Evolutionary conservation across 2,329 filamentous ascomycete species (phyloP).

Genomic region (Penicillium brevicompactum): DNA sequence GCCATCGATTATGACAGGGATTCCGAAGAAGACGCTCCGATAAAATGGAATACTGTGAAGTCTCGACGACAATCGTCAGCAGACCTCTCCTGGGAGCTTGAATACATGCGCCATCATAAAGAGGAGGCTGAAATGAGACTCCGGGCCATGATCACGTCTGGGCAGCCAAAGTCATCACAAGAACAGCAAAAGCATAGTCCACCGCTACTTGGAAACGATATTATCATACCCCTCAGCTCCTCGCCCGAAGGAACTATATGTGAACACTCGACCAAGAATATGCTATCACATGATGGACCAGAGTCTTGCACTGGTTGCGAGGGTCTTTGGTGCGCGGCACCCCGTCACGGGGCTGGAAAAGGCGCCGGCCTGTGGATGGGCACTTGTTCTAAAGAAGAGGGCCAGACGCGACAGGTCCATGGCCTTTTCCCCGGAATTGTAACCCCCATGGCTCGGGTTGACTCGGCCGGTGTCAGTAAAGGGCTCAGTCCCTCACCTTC

Average conservation of each 20-base stretch:
- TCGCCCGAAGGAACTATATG: conserved; percentile 85
- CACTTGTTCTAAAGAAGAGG: conserved; percentile 35
- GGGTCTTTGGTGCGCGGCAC: conserved; percentile 76
- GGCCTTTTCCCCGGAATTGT: conserved; percentile 25
- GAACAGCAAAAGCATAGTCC: conserved; percentile 66
- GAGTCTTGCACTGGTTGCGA: conserved; percentile 57
- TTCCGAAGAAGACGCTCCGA: conserved; percentile 34
- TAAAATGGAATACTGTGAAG: conserved; percentile 29
- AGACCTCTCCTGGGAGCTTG: conserved; percentile 69
- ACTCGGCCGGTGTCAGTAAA: conserved; percentile 9
- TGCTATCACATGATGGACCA: conserved; percentile 54
- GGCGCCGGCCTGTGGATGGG: conserved; percentile 47
- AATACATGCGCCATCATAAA: conserved; percentile 78
- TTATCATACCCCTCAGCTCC: conserved; percentile 76
- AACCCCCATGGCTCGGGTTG: conserved; percentile 25
- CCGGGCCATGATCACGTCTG: conserved; percentile 36
- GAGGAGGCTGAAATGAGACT: conserved; percentile 59
- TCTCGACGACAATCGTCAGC: conserved; percentile 48
- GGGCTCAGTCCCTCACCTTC: conserved; percentile 5
- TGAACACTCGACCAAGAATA: conserved; percentile 69
- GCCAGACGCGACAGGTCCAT: conserved; percentile 12
- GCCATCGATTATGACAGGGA: conserved; percentile 46
- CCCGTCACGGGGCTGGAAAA: conserved; percentile 46
- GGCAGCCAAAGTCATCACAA: conserved; percentile 36
- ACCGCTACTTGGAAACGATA: conserved; percentile 83